Evolutionary conservation across 768 basidiomycete species (phyloP).

Genomic region (Udeniomyces megalosporus): DNA sequence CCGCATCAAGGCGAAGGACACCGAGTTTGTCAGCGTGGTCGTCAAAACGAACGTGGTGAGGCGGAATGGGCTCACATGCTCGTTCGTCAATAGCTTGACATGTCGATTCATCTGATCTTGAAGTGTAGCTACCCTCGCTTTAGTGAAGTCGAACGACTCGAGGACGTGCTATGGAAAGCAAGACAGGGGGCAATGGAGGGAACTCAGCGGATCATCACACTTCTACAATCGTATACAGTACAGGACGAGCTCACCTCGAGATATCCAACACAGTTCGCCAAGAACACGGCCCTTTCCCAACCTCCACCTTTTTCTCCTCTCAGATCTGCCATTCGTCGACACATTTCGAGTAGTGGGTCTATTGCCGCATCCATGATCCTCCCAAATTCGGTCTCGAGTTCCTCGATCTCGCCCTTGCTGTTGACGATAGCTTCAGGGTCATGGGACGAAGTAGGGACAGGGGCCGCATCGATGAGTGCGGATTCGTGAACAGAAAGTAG

Average conservation of each 20-base stretch:
- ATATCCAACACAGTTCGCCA: constrained; percentile 72
- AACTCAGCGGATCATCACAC: background rate
- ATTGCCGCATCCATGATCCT: constrained; percentile 67
- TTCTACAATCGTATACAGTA: no score
- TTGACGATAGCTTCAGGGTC: background rate
- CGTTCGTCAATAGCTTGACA: constrained; percentile 50
- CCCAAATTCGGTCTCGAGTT: constrained; percentile 39
- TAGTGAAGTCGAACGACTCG: constrained; percentile 25
- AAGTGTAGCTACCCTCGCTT: constrained; percentile 38
- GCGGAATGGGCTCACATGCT: constrained; percentile 45
- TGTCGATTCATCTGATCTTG: constrained; percentile 45
- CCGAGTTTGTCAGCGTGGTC: no score
- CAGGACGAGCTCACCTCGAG: constrained; percentile 44
- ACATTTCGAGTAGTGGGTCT: constrained; percentile 68
- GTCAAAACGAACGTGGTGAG: background rate
- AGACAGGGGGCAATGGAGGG: background rate
- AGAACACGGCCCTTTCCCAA: constrained; percentile 73
- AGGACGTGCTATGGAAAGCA: constrained; percentile 22
- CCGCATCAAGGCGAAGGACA: background rate
- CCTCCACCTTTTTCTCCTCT: constrained; percentile 37
- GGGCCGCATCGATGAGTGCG: constrained; percentile 56
- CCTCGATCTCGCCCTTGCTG: background rate
- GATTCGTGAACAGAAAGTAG: constrained; percentile 78
- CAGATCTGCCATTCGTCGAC: constrained; percentile 45
- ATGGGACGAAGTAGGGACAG: no score